Conservation (phyloP, 2,329 filamentous ascomycete species). For the Botrytis galanthina region DNA sequence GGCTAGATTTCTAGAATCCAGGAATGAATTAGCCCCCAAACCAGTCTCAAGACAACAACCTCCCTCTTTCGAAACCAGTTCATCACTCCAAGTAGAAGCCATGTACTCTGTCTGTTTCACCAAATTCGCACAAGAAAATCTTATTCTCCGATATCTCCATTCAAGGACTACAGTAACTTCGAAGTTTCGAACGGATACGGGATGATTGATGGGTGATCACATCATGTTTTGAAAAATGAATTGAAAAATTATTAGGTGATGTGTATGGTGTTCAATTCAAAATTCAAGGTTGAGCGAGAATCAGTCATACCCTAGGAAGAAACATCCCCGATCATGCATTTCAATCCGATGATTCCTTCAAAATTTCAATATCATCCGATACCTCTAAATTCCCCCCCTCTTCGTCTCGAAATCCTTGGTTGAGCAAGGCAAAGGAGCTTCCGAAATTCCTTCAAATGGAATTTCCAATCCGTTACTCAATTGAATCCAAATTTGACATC, state of each 20-base stretch:
- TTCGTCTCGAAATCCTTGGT: constrained; percentile 1
- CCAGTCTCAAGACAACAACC: background rate
- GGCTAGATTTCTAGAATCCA: background rate
- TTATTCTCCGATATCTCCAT: constrained; percentile 14
- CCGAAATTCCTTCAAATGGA: constrained; percentile 4
- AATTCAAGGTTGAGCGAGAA: constrained; percentile 17
- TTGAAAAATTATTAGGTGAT: background rate
- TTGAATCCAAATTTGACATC: background rate
- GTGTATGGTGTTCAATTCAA: constrained; percentile 9
- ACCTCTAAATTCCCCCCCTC: background rate
- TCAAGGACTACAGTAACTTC: constrained; percentile 13
- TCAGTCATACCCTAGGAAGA: constrained; percentile 14
- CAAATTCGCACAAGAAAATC: constrained; percentile 1
- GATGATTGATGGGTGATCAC: constrained; percentile 16
- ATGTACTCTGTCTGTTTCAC: background rate
- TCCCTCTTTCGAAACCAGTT: background rate
- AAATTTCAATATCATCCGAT: constrained; percentile 15
- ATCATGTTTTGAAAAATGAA: constrained; percentile 9
- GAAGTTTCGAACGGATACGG: constrained; percentile 16
- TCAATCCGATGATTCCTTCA: constrained; percentile 15
- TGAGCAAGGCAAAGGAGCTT: background rate
- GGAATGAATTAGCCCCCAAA: background rate
- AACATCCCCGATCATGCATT: constrained; percentile 15
- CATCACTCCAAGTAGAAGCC: background rate
- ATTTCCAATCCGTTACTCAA: background rate